Percentiles rank a stretch among this genome's conserved stretches.
Conservation (phyloP, 192 early-diverging fungal species). For the Coemansia sp. region DNA sequence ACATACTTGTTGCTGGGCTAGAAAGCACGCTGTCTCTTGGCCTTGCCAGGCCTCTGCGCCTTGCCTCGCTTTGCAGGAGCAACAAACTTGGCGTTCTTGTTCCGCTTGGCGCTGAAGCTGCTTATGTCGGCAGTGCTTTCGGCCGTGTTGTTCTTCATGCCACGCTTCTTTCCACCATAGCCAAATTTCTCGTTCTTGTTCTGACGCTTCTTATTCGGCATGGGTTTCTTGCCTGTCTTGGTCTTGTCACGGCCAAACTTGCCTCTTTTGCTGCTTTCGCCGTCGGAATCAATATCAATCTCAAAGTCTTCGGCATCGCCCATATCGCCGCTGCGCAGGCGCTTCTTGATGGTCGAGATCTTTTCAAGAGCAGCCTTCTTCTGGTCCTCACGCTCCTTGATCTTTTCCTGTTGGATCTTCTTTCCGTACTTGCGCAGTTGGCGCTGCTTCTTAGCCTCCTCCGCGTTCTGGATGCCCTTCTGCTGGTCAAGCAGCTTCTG, state of each 20-base stretch:
- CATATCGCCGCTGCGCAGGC: conserved; percentile 59
- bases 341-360: conserved; percentile 87
- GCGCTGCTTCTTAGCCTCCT: conserved; percentile 83
- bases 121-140: conserved; percentile 73
- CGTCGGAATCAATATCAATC: conserved; percentile 44
- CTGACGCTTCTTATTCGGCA: conserved; percentile 57
- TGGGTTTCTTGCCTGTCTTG: conserved; percentile 22
- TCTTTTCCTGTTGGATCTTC: conserved; percentile 92
- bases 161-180: conserved; percentile 86
- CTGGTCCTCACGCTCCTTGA: conserved; percentile 80
- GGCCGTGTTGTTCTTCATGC: conserved; percentile 75
- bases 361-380: conserved; percentile 90
- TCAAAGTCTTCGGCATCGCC: conserved; percentile 52
- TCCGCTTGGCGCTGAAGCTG: conserved; percentile 58
- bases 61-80: conserved; percentile 23
- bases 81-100: conserved; percentile 41
- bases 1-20: background rate
- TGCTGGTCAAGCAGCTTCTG: conserved; percentile 84
- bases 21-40: conserved; percentile 35
- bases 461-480: conserved; percentile 74
- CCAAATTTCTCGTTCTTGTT: conserved; percentile 85
- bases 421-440: conserved; percentile 97
- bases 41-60: conserved; percentile 49
- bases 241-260: conserved; percentile 20
- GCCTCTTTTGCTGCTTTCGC: conserved; percentile 11